Evolutionary conservation across 202 grass and related monocot species (phyloP), one percentile per base, ranked within the genome.

Genomic region (Schoenoplectus triqueter): DNA sequence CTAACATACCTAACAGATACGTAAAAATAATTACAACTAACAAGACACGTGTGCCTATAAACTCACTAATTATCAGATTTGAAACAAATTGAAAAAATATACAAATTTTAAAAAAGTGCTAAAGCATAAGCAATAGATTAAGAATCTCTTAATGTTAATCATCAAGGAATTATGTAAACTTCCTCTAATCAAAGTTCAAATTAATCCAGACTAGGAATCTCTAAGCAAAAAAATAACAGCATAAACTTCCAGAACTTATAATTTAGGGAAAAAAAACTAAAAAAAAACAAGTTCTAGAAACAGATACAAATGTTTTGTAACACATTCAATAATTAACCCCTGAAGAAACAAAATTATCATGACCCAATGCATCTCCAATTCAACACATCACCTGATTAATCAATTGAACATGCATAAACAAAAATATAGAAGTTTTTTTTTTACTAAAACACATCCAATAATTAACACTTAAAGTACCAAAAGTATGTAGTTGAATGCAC

Each of bases 1-100:
- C 81, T 83, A 83, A 83, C 64, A 60, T 42, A 71, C 81, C 81
- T 83, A 83, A 83, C 21, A 83, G 66, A 83, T 57, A 68, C 19
- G 66, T 18, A 69, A 70, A 21, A 66, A 82, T 82, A 10, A 67
- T 82, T 64, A 62, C 8, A 82, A 66, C 62, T 66, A 67, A 67
- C 15, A 66, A 7, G 61, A 82, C 51, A 79, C 6, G 46, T 67
- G 73, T 31, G 31, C 11, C 41, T 64, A 31, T 67, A 54, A n/a
- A 78, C 10, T 57, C 55, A 68, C 22, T 13, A 64, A 51, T 65
- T 54, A 77, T 67, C 31, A 66, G 59, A 85, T 10, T 76, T 20
- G 45, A 66, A 82, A 8, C 20, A 80, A 56, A 54, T 51, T 31
- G 31, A 15, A 42, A 3, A 82, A 67, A 82, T 66, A 45, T 66